Conservation (phyloP, 1,139 yeast species). For the Insectozyma bohioensis region DNA sequence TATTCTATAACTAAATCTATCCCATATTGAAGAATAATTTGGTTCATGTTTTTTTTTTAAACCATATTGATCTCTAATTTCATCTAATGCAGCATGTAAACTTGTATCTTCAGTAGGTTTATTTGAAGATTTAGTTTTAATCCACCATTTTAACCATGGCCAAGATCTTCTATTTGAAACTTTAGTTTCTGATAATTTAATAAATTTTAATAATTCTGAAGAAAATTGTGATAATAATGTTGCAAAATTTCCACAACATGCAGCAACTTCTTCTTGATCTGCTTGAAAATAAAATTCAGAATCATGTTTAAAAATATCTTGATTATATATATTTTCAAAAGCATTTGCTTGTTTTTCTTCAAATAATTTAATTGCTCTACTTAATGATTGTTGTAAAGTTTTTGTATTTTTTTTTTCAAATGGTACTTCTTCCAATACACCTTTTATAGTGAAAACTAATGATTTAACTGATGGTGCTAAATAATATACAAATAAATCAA, state of each 20-base stretch:
- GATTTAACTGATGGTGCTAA: slow-evolving; percentile 75
- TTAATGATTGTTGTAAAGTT: slow-evolving; percentile 50
- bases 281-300: slow-evolving; percentile 47
- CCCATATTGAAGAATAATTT: slow-evolving; percentile 8
- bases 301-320: slow-evolving; percentile 47
- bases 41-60: slow-evolving; percentile 4
- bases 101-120: slow-evolving; percentile 13
- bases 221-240: slow-evolving; percentile 64
- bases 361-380: slow-evolving; percentile 53
- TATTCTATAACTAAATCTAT: slow-evolving; percentile 19
- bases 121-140: slow-evolving; percentile 7
- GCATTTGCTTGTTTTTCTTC: slow-evolving; percentile 58
- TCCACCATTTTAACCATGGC: slow-evolving; percentile 57
- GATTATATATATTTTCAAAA: slow-evolving; percentile 57
- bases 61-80: slow-evolving; percentile 32
- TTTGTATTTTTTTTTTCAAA: slow-evolving; percentile 44
- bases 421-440: slow-evolving; percentile 60
- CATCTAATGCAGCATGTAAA: slow-evolving; percentile 38
- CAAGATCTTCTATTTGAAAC: slow-evolving; percentile 43
- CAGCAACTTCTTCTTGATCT: slow-evolving; percentile 79
- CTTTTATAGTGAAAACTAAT: slow-evolving; percentile 61
- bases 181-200: slow-evolving; percentile 47
- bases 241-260: slow-evolving; percentile 80
- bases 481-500: slow-evolving; percentile 63
- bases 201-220: slow-evolving; percentile 51